Percentiles rank a stretch among this genome's conserved stretches.
Evolutionary conservation across 108 stramenopile species (phyloP).

Genomic region (Hondaea fermentalgiana): DNA sequence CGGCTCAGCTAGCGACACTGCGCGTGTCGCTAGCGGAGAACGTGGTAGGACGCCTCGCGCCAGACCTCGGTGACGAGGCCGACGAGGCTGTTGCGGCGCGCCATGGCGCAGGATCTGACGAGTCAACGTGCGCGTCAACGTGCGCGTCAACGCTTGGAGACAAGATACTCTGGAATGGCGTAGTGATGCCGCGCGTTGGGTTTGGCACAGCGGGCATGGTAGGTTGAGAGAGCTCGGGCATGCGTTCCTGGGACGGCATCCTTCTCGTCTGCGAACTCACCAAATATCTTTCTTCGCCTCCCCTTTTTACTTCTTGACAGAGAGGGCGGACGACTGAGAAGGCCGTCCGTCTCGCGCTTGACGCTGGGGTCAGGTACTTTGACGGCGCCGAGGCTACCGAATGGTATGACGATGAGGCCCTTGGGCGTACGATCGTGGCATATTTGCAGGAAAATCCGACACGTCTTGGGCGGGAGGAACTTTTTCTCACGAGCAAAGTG

Average conservation of each 20-base stretch:
- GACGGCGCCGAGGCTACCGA: conserved; percentile 47
- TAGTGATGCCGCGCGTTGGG: conserved; percentile 33
- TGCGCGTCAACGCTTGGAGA: background rate
- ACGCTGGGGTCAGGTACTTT: conserved; percentile 35
- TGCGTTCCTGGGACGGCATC: too few relatives aligned
- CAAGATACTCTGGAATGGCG: background rate
- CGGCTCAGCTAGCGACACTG: too few relatives aligned
- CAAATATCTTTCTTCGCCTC: too few relatives aligned
- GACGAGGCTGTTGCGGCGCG: background rate
- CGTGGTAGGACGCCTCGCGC: too few relatives aligned
- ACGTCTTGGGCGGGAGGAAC: background rate
- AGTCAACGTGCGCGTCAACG: background rate
- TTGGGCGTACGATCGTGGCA: conserved; percentile 21
- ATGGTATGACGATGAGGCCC: conserved; percentile 43
- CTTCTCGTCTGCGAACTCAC: background rate
- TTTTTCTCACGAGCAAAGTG: conserved; percentile 36
- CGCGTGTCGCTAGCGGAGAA: too few relatives aligned
- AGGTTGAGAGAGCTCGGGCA: background rate
- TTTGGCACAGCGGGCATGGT: conserved; percentile 40
- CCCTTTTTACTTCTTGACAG: background rate
- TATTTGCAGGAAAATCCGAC: background rate
- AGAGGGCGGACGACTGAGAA: background rate
- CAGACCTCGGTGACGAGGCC: too few relatives aligned
- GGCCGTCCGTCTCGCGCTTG: conserved; percentile 20
- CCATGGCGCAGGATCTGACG: background rate